Evolutionary conservation across 1,139 yeast species (phyloP), one percentile per base, ranked within the genome.

Genomic region (Maudiozyma humilis): DNA sequence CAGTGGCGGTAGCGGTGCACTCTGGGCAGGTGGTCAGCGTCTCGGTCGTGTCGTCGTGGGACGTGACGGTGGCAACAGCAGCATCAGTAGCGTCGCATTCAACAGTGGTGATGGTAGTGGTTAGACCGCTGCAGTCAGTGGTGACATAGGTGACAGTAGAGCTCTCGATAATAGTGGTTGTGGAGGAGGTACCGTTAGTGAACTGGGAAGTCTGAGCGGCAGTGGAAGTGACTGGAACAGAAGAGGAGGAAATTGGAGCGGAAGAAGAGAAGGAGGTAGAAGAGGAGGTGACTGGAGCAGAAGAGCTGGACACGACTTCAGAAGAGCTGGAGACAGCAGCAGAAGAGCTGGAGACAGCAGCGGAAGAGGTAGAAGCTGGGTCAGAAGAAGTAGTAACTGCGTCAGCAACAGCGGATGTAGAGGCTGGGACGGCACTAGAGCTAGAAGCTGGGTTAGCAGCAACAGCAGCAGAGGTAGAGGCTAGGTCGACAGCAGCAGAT

Each of bases 101-200:
- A 20, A 20, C 16, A 3, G 38, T 35, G 13, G 29, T 20, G 14
- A 19, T 19, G 6, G 38, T 35, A 3, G 38, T 35, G 10, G 38
- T 15, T 7, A 35, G 6, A 35, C 38, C 38, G 12, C 27, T 35
- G 10, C 15, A 19, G 25, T 35, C 38, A 13, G 38, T 35, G 10
- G 38, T 35, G 3, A 35, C 38, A 35, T 18, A 19, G 2, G 38
- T 35, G 16, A 20, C 38, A 10, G 38, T 20, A 12, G 38, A 19
- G 16, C 29, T 35, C 15, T 35, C 30, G 25, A 19, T 19, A 19
- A 35, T n/a, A 1, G 27, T 20, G 3, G 29, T 20, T 19, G 38
- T 35, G 10, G 38, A 35, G 14, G 29, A 12, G 25, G 3, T 6
- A 10, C 2, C 15, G 25, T 29, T 10, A 2, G 16, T 15, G 25